Evolutionary conservation across 257 asterid species (phyloP).

Genomic region (Capsicum pubescens): DNA sequence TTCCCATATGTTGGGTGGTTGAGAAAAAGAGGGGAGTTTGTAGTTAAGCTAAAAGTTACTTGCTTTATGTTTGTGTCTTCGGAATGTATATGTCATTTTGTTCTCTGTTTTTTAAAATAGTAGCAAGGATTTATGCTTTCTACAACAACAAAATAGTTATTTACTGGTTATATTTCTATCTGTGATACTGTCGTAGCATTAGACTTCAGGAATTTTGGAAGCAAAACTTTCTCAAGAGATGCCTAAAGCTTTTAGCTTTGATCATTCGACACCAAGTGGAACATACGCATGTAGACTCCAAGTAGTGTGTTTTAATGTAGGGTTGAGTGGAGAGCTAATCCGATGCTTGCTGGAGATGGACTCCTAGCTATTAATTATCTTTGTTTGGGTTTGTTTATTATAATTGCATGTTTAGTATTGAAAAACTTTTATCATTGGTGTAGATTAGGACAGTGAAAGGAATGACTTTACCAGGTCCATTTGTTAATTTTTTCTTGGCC

Average conservation of each 20-base stretch:
- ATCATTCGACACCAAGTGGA: neutral
- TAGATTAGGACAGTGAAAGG: conserved; percentile 23
- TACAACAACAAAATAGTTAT: neutral
- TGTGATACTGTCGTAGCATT: neutral
- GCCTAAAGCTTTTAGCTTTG: neutral
- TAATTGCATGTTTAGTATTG: neutral
- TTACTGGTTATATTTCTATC: neutral
- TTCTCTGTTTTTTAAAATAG: neutral
- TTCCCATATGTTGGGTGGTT: conserved; percentile 16
- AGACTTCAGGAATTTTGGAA: neutral
- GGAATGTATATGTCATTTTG: conserved; percentile 6
- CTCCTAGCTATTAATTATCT: neutral
- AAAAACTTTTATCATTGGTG: too few species aligned
- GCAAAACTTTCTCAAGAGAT: neutral
- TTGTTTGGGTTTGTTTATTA: neutral
- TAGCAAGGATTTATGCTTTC: neutral
- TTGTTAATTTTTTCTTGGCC: too few species aligned
- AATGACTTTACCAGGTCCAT: too few species aligned
- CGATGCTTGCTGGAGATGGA: neutral
- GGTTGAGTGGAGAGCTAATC: too few species aligned
- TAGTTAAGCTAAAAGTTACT: neutral
- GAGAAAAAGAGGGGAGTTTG: neutral
- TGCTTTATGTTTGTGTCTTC: neutral
- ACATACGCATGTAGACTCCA: neutral
- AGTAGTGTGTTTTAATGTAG: neutral